Evolutionary conservation across 2,329 filamentous ascomycete species (phyloP).

Genomic region (Ophiostoma sp.): DNA sequence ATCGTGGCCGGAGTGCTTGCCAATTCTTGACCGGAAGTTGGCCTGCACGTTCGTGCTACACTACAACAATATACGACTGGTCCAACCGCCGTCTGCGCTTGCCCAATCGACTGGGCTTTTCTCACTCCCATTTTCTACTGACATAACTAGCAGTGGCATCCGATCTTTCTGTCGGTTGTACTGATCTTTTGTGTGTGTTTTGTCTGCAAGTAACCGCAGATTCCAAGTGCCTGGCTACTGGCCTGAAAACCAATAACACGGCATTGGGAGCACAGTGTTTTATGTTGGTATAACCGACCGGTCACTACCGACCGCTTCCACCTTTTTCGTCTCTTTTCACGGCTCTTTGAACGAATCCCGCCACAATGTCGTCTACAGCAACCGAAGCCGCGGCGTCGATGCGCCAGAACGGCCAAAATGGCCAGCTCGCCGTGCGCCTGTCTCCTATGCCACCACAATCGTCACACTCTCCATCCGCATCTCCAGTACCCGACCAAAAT

Average conservation of each 20-base stretch:
- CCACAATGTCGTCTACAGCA: conserved; percentile 32
- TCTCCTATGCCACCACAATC: conserved; percentile 26
- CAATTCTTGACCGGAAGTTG: not conserved
- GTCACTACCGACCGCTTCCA: not conserved
- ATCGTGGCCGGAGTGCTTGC: not conserved
- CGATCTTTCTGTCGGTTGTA: not conserved
- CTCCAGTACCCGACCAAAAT: conserved; percentile 19
- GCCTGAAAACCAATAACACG: conserved; percentile 2
- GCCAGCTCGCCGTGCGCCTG: conserved; percentile 33
- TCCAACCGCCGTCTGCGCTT: not conserved
- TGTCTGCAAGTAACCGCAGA: conserved; percentile 8
- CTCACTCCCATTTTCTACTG: not conserved
- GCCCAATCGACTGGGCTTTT: not conserved
- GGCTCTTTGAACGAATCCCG: not conserved
- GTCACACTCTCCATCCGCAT: conserved; percentile 20
- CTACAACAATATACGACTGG: not conserved
- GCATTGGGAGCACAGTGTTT: conserved; percentile 16
- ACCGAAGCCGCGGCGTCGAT: conserved; percentile 29
- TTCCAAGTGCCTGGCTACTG: not conserved
- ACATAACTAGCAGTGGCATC: conserved; percentile 12
- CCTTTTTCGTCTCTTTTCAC: not conserved
- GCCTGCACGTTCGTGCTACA: conserved; percentile 1
- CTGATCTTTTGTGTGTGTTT: not conserved
- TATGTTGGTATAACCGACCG: conserved; percentile 8
- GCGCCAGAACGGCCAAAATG: conserved; percentile 30